Evolutionary conservation across 2,329 filamentous ascomycete species (phyloP), one percentile per base, ranked within the genome.

Genomic region (Exophiala bonariae): DNA sequence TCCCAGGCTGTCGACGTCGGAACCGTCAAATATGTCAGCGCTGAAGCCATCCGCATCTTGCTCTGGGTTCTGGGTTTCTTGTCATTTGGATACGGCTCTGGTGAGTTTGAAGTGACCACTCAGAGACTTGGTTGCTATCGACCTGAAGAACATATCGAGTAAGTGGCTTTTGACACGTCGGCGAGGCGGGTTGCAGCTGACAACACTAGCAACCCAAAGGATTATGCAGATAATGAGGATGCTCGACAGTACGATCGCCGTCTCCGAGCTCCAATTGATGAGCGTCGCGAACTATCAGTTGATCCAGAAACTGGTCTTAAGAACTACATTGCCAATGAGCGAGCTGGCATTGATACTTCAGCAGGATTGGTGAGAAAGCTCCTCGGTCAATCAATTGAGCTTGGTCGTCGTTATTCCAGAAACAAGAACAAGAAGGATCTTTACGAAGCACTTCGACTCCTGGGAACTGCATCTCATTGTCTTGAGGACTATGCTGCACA

Each of bases 1-100:
- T 93, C 87, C 43, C 91, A 96, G 69, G 91, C 90, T 52, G 87
- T 96, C 60, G 91, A 96, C 67, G 88, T 96, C 40, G 91, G 89
- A 52, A 95, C 89, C 3, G 82, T 96, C 70, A 96, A 96, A 73
- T 81, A 85, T 60, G 90, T 96, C 54, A 92, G 87, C 46, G 86
- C 89, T 41, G 89, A 95, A 69, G 90, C 90, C 49, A 95, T 96
- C 63, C 85, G 91, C 26, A 86, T 96, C 39, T 75, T 96, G 11
- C 81, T 96, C 45, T 95, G 87, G 77, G 82, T 96, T 36, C 78
- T 96, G 33, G 89, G 89, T 13, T 96, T 96, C 75, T 78, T 96
- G 74, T 92, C 79, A 58, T 93, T 93, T 66, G 88, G 88, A 59
- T 92, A 83, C 55, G 88, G 85, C 18, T 89, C 87, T 42, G 82